Evolutionary conservation across 192 early-diverging fungal species (phyloP).

Genomic region (Chytriomyces sp.): DNA sequence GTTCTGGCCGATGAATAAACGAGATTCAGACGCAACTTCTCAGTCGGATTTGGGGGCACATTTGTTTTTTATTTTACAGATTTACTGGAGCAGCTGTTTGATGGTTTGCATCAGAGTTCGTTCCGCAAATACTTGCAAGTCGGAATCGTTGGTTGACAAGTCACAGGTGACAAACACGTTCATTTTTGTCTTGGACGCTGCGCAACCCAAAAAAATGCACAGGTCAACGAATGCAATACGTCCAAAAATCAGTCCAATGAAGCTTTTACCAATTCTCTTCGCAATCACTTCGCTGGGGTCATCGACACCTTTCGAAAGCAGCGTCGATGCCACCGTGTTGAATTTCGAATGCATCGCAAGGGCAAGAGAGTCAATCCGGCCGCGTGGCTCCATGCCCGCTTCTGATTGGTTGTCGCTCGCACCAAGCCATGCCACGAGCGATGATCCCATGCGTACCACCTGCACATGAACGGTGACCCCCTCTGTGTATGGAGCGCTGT

Average conservation of each 20-base stretch:
- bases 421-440: conserved; percentile 10
- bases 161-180: conserved; percentile 18
- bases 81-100: conserved; percentile 1
- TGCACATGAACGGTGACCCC: conserved; percentile 3
- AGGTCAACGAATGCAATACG: too few species aligned
- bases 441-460: neutral
- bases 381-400: neutral
- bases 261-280: conserved; percentile 9
- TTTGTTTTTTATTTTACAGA: neutral
- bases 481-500: neutral
- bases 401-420: neutral
- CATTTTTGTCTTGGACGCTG: conserved; percentile 12
- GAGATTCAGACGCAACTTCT: neutral
- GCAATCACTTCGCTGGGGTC: conserved; percentile 10
- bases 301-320: conserved; percentile 2
- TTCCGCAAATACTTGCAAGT: conserved; percentile 19
- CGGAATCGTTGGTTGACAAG: neutral
- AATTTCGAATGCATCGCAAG: conserved; percentile 3
- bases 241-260: neutral
- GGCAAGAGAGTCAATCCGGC: conserved; percentile 15
- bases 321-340: conserved; percentile 9
- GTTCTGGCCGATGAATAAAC: neutral
- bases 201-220: neutral
- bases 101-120: neutral
- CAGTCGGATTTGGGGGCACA: neutral